Conservation (phyloP, 345 rosid genomes). For the Gossypium arboreum region DNA sequence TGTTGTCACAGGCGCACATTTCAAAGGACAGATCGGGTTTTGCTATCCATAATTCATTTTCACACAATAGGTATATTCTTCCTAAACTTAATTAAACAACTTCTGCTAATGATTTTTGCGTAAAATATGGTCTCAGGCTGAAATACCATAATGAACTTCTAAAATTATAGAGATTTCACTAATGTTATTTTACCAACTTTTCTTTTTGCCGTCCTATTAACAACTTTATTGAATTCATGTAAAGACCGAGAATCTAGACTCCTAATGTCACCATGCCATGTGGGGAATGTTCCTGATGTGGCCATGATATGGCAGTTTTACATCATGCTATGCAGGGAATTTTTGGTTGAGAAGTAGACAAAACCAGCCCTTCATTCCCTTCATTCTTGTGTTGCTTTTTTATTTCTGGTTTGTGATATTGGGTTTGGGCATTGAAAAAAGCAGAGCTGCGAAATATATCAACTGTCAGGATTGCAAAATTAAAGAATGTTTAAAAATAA, state of each 20-base stretch:
- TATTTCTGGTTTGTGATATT: background rate
- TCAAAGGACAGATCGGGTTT: too few species aligned
- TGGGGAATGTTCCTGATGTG: slow-evolving; percentile 13
- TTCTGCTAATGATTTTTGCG: too few species aligned
- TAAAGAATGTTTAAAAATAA: background rate
- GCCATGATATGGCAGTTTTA: slow-evolving; percentile 16
- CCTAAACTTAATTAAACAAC: too few species aligned
- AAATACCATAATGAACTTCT: background rate
- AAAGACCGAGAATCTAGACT: background rate
- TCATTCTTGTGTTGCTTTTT: background rate
- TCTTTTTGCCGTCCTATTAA: background rate
- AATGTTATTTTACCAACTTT: background rate
- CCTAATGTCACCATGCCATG: slow-evolving; percentile 9
- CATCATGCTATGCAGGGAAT: too few species aligned
- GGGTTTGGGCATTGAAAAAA: slow-evolving; percentile 11
- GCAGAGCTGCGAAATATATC: too few species aligned
- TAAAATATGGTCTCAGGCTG: background rate
- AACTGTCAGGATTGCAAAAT: background rate
- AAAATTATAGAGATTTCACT: background rate
- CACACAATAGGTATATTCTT: too few species aligned
- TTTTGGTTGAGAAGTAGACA: background rate
- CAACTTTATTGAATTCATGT: background rate
- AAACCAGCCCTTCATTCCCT: background rate
- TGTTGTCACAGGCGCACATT: too few species aligned
- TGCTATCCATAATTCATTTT: too few species aligned